phyloP scores from a whole-genome alignment of 352 stramenopile genomes.

The Phytophthora colocasiae region DNA sequence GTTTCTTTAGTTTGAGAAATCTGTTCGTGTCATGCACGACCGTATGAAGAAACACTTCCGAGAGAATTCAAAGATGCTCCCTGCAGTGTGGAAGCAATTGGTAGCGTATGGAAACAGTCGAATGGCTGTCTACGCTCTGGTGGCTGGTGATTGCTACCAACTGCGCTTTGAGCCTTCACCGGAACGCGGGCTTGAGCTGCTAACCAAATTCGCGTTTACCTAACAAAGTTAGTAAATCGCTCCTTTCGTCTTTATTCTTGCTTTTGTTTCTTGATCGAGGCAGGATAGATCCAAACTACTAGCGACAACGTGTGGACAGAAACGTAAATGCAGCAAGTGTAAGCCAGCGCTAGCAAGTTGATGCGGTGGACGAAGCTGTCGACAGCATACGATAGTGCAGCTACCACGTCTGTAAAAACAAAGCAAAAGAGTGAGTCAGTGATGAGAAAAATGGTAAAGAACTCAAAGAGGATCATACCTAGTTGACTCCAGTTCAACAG shows the following conservation, averaged over 20 bases:
- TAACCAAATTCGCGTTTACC: conserved; percentile 53
- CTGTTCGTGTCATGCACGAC: conserved; percentile 68
- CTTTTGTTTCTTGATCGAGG: conserved; percentile 25
- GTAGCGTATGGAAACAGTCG: conserved; percentile 47
- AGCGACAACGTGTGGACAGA: conserved; percentile 72
- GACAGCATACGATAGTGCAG: conserved; percentile 44
- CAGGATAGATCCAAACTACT: conserved; percentile 50
- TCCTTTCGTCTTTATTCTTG: conserved; percentile 33
- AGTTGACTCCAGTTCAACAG: conserved; percentile 32
- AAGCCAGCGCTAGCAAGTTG: conserved; percentile 71
- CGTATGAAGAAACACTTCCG: conserved; percentile 82
- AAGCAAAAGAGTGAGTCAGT: conserved; percentile 4
- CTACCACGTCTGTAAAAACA: conserved; percentile 28
- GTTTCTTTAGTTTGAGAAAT: conserved; percentile 66
- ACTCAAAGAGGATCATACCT: conserved; percentile 21
- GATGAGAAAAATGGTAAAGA: neutral
- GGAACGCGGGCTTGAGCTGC: conserved; percentile 47
- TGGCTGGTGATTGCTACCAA: conserved; percentile 69
- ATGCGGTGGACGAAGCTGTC: conserved; percentile 56
- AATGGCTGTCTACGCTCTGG: conserved; percentile 56
- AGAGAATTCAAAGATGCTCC: conserved; percentile 55
- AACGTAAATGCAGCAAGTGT: conserved; percentile 75
- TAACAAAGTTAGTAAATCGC: conserved; percentile 9
- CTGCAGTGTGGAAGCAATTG: conserved; percentile 62
- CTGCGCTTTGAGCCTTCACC: conserved; percentile 58